Evolutionary conservation across 108 stramenopile genomes (phyloP).

Genomic region (Epithemia pelagica): DNA sequence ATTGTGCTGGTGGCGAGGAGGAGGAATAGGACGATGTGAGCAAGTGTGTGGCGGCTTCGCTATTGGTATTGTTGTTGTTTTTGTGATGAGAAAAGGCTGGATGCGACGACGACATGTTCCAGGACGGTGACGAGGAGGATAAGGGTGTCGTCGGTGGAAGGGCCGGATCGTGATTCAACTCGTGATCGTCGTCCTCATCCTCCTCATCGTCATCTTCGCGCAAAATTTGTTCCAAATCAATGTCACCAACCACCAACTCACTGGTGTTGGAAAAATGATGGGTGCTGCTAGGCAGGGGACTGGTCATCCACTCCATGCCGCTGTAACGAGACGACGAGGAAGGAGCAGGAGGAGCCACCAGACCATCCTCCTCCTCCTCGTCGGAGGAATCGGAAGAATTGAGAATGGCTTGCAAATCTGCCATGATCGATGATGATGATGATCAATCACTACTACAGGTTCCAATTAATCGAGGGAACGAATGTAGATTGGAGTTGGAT

Average conservation of each 20-base stretch:
- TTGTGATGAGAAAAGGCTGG: not conserved
- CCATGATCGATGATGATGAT: conserved; percentile 7
- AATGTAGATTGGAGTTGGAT: no score
- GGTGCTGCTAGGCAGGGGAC: no score
- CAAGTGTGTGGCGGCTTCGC: not conserved
- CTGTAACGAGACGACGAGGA: no score
- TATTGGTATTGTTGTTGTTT: not conserved
- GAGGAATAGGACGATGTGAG: not conserved
- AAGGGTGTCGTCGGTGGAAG: no score
- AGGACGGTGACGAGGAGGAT: no score
- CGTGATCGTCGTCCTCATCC: conserved; percentile 40
- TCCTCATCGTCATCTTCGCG: conserved; percentile 66
- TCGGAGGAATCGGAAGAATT: conserved; percentile 29
- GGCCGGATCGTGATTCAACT: conserved; percentile 19
- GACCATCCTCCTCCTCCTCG: not conserved
- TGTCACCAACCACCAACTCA: conserved; percentile 4
- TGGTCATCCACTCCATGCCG: no score
- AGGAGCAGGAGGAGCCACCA: no score
- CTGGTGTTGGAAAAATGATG: no score
- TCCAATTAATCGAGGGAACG: no score
- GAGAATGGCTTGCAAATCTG: conserved; percentile 55
- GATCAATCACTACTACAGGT: no score
- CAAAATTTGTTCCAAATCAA: conserved; percentile 72
- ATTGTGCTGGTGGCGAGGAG: conserved; percentile 2
- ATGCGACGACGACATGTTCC: no score